Evolutionary conservation across 805 yeast genomes (phyloP).

Genomic region (Monosporozyma siamensis): DNA sequence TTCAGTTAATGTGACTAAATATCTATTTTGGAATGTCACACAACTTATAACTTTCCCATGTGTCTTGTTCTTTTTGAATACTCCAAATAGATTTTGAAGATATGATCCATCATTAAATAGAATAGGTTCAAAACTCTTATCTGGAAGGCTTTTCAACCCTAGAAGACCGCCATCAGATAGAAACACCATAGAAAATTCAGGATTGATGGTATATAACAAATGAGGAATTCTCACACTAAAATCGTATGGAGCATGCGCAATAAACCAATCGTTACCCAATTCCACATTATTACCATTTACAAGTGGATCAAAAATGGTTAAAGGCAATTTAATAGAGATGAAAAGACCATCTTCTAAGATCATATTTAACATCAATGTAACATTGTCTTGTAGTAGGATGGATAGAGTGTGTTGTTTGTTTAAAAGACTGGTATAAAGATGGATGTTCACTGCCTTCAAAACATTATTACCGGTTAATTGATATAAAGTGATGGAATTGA

Average conservation of each 20-base stretch:
- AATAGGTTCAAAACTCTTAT: constrained; percentile 31
- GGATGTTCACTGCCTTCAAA: constrained; percentile 19
- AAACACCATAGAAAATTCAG: constrained; percentile 42
- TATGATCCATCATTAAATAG: constrained; percentile 50
- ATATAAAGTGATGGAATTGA: constrained; percentile 17
- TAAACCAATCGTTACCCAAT: constrained; percentile 45
- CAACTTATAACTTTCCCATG: constrained; percentile 19
- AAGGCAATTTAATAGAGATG: constrained; percentile 18
- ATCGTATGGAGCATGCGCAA: constrained; percentile 57
- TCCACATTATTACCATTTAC: constrained; percentile 4
- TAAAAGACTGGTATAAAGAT: constrained; percentile 20
- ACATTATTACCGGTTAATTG: constrained; percentile 12
- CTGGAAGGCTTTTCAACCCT: constrained; percentile 33
- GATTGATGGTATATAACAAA: constrained; percentile 39
- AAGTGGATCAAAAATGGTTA: constrained; percentile 13
- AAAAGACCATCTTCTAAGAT: constrained; percentile 22
- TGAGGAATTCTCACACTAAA: constrained; percentile 51
- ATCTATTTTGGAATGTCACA: constrained; percentile 12
- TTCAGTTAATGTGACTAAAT: constrained; percentile 22
- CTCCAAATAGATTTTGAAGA: constrained; percentile 29
- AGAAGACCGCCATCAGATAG: constrained; percentile 73
- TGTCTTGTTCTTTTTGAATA: constrained; percentile 14
- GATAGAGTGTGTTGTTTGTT: constrained; percentile 20
- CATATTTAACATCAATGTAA: constrained; percentile 13
- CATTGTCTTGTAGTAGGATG: constrained; percentile 1